Base-by-base conservation (phyloP, 495 filamentous ascomycete genomes). In the Copromyces sp. region DNA sequence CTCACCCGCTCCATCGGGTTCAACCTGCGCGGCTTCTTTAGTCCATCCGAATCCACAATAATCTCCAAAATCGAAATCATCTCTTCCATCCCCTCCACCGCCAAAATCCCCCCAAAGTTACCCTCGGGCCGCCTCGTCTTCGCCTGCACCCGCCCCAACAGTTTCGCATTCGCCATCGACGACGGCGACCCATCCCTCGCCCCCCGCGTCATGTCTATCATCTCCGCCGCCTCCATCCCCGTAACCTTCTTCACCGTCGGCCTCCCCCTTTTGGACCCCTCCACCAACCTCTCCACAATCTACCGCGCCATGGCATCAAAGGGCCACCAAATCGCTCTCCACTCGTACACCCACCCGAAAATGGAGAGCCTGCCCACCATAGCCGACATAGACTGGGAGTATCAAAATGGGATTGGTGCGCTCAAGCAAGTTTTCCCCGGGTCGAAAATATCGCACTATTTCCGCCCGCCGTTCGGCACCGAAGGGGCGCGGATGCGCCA, bases 191-290 rank as follows among this genome's bases (percentile, higher is more conserved):
- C 92, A 8, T 72, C 82, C 40, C 85, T 84, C 72, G 90, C 91
- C 6, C 84, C 89, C 74, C 76, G 87, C 73, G 89, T 94, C 42
- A 88, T 92, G 86, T 77, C 85, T 35, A 89, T 91, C 40, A 83
- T 94, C 70, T 85, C 88, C 12, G 84, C 87, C 12, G 91, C 89
- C 41, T 69, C 78, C 45, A 89, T 94, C 73, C 85, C 87, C 73
- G 90, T 92, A 1, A 94, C 92, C 1, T 94, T 94, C 81, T 94
- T 94, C 81, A 92, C 90, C 42, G 91, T 93, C 53, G 91, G 91
- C 1, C 81, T 85, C 8, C 88, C 91, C 0, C 82, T 94, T 0
- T 77, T 89, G 6, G 90, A 93, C 77, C 44, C 73, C 1, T 78
- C 80, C 12, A 90, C 85, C 32, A 91, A 90, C 69, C 83, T 93